A percentile compares a stretch with the other conserved stretches of the same genome.
Evolutionary conservation across 1,139 yeast species (phyloP).

Genomic region (Fermentozyma sake): DNA sequence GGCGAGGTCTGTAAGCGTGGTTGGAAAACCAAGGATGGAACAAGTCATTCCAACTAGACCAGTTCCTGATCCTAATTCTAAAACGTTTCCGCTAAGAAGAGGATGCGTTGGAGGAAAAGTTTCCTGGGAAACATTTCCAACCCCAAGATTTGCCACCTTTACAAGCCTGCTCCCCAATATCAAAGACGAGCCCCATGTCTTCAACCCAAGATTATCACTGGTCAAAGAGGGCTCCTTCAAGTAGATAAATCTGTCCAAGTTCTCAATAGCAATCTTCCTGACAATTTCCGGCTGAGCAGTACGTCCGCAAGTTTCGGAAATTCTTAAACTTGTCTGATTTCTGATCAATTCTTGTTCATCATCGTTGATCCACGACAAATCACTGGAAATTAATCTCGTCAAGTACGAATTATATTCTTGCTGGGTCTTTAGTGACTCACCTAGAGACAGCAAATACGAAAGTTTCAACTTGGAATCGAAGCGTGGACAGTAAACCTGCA

Average conservation of each 20-base stretch:
- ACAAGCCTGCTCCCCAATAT: constrained; percentile 57
- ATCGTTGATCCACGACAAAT: constrained; percentile 45
- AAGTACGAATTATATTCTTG: constrained; percentile 51
- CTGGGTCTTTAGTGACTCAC: constrained; percentile 19
- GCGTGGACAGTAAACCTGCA: constrained; percentile 29
- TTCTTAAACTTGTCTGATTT: constrained; percentile 55
- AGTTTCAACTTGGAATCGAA: constrained; percentile 20
- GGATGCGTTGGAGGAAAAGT: constrained; percentile 3
- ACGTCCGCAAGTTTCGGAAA: constrained; percentile 83
- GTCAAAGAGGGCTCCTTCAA: constrained; percentile 84
- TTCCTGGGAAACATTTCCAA: too few relatives aligned
- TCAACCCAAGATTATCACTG: constrained; percentile 80
- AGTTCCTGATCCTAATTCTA: constrained; percentile 93
- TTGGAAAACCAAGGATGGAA: constrained; percentile 43
- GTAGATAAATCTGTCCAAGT: constrained; percentile 19
- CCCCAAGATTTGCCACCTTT: too few relatives aligned
- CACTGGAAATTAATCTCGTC: constrained; percentile 58
- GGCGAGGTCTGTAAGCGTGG: constrained; percentile 70
- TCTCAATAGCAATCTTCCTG: constrained; percentile 40
- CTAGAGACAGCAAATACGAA: constrained; percentile 23
- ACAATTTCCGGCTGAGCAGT: constrained; percentile 75
- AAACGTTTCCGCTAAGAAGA: constrained; percentile 38
- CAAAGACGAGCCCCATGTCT: constrained; percentile 94
- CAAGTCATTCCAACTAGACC: constrained; percentile 81
- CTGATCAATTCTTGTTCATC: constrained; percentile 41